Evolutionary conservation across 1,284 basidiomycete genomes (phyloP).

Genomic region (Taiwanofungus camphoratus): DNA sequence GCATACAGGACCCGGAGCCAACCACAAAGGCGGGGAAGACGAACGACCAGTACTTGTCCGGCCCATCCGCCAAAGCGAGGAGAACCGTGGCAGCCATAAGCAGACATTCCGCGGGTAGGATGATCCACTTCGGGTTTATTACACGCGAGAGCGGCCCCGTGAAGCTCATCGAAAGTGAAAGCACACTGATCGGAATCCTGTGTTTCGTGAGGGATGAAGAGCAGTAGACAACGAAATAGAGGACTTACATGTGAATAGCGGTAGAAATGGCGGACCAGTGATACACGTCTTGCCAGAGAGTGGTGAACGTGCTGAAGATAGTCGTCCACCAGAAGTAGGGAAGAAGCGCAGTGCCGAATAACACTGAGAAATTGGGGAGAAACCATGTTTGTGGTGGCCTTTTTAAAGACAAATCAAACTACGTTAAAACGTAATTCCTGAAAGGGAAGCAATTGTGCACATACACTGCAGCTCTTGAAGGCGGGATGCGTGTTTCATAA

Average conservation of each 20-base stretch:
- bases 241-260: slow-evolving; percentile 34
- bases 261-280: slow-evolving; percentile 33
- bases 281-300: slow-evolving; percentile 35
- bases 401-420: neutral
- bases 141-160: slow-evolving; percentile 34
- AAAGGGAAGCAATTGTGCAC: too few species aligned
- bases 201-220: too few species aligned
- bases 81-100: slow-evolving; percentile 36
- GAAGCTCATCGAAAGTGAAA: slow-evolving; percentile 32
- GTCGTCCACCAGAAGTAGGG: slow-evolving; percentile 41
- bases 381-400: slow-evolving; percentile 38
- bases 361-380: slow-evolving; percentile 36
- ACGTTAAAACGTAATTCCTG: neutral
- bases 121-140: slow-evolving; percentile 38
- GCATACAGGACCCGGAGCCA: slow-evolving; percentile 36
- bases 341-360: slow-evolving; percentile 33
- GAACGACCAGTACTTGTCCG: slow-evolving; percentile 39
- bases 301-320: slow-evolving; percentile 31
- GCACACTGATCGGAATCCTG: slow-evolving; percentile 39
- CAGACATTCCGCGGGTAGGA: slow-evolving; percentile 35
- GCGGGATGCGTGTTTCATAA: slow-evolving; percentile 36
- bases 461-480: slow-evolving; percentile 35
- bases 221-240: neutral
- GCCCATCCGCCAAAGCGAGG: slow-evolving; percentile 35
- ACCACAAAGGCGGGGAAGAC: slow-evolving; percentile 45